Evolutionary conservation across 2,329 filamentous ascomycete species (phyloP).

Genomic region (Teratosphaeria viscida): DNA sequence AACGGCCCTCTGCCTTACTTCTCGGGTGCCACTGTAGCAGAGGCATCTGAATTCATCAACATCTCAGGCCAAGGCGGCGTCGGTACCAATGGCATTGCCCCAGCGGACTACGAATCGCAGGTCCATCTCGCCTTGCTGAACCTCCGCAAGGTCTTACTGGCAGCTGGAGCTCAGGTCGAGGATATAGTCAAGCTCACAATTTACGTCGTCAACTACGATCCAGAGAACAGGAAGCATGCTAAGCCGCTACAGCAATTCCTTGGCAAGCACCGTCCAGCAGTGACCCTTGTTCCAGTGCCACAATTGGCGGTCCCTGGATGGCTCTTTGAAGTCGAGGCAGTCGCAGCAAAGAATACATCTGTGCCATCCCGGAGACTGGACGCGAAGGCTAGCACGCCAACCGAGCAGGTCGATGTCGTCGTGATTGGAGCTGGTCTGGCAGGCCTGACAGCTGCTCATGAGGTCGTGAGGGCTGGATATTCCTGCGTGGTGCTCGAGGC

Average conservation of each 20-base stretch:
- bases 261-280: slow-evolving; percentile 15
- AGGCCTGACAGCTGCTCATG: slow-evolving; percentile 21
- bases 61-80: slow-evolving; percentile 16
- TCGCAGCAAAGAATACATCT: slow-evolving; percentile 11
- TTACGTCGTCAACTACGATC: slow-evolving; percentile 19
- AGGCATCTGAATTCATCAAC: neutral
- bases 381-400: neutral
- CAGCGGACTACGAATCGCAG: slow-evolving; percentile 13
- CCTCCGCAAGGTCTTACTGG: slow-evolving; percentile 13
- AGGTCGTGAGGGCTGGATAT: slow-evolving; percentile 18
- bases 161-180: slow-evolving; percentile 13
- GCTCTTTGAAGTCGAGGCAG: slow-evolving; percentile 19
- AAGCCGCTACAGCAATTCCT: slow-evolving; percentile 13
- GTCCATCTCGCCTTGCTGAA: slow-evolving; percentile 14
- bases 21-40: neutral
- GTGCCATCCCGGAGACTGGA: neutral
- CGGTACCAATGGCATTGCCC: slow-evolving; percentile 12
- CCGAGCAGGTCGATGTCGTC: slow-evolving; percentile 19
- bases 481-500: slow-evolving; percentile 24
- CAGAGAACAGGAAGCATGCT: slow-evolving; percentile 12
- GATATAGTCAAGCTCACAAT: slow-evolving; percentile 18
- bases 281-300: slow-evolving; percentile 15
- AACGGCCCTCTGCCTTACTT: neutral
- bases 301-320: slow-evolving; percentile 17
- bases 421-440: slow-evolving; percentile 24